Evolutionary conservation across 2,329 filamentous ascomycete genomes (phyloP), one percentile per base, ranked within the genome.

Genomic region (Aspergillus sp.): DNA sequence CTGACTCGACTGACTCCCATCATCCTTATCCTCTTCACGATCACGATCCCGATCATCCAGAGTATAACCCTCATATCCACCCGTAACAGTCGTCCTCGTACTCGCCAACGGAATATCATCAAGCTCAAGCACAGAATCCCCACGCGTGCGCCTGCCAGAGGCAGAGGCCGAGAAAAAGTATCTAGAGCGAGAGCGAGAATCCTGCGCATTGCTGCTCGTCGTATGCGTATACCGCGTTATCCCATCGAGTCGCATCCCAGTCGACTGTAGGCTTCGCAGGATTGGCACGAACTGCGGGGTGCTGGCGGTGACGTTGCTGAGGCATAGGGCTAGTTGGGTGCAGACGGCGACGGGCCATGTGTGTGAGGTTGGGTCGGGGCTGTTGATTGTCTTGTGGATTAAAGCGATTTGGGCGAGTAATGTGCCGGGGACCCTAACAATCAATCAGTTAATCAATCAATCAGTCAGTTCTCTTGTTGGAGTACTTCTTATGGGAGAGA

Each of bases 231-330:
- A 33, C 25, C 45, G 45, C 3, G 45, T 47, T n/a, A 47, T 31
- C 25, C 45, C 45, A 1, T 47, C 45, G 0, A 47, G 45, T 3
- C 45, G 9, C 56, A 55, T 58, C 6, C 56, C 51, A 9, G 45
- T 55, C 17, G 52, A 44, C 19, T 58, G 44, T 1, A 48, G 52
- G 21, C 41, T 33, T 1, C 52, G 33, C n/a, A 68, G 47, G 50
- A 67, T 66, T 0, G 64, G 66, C 40, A 57, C 66, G 15, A 66
- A 44, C 52, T 67, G 65, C 6, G 60, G 58, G 56, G 62, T 64
- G 47, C 62, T 66, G 25, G 66, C 66, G 0, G 66, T 68, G n/a
- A 66, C 60, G 12, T 68, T 67, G 47, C 66, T 67, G 6, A 63
- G 52, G 14, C 64, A 67, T 40, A 68, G 66, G 7, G 65, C 61